Evolutionary conservation across 352 stramenopile species (phyloP), one percentile per base, ranked within the genome.

Genomic region (Globisporangium ultimum): DNA sequence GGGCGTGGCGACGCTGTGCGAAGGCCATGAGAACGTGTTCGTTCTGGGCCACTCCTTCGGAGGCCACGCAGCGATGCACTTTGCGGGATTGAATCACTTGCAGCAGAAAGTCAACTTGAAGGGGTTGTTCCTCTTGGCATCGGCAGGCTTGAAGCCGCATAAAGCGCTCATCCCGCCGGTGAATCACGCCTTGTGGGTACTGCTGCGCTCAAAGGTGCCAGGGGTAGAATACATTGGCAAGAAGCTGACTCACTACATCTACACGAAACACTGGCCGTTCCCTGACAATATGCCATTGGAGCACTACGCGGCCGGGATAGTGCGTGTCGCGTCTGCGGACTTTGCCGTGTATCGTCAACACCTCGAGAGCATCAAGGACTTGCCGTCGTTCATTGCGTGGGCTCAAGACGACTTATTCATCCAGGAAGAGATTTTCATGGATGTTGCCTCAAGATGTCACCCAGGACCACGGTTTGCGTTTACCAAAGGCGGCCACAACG

Each of bases 331-430:
- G 18, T 78, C 68, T 0, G 75, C 74, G 5, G 68, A 88, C 52
- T 92, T 84, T 36, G 24, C 41, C 2, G 43, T 72, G 9, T 74
- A 45, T 71, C 14, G 71, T 88, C 9, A 61, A 66, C 66, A 87
- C 15, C 42, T 85, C 11, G 43, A 63, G 47, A 45, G 58, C 9
- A 67, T 73, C 17, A 32, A 53, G 12, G 24, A 57, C n/a, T 40
- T 87, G 1, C 71, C 79, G 12, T 68, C 75, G 28, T 61, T 90
- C 50, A 47, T 87, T 11, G 80, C 79, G 8, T 90, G 77, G 77
- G 77, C 79, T 0, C 66, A 64, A 42, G 72, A 91, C 50, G 81
- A 93, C 58, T 60, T 52, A 2, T 66, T 88, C 21, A 85, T 91
- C 46, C 69, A 88, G 56, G 64, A 80, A 22, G 66, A 76, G 17